A percentile compares a stretch with the other conserved stretches of the same genome.
These are phyloP conservation scores for Trichomonascaceae sp. DNA, from an alignment of 1,139 yeast species.

Conservation along the genomic window DNA sequence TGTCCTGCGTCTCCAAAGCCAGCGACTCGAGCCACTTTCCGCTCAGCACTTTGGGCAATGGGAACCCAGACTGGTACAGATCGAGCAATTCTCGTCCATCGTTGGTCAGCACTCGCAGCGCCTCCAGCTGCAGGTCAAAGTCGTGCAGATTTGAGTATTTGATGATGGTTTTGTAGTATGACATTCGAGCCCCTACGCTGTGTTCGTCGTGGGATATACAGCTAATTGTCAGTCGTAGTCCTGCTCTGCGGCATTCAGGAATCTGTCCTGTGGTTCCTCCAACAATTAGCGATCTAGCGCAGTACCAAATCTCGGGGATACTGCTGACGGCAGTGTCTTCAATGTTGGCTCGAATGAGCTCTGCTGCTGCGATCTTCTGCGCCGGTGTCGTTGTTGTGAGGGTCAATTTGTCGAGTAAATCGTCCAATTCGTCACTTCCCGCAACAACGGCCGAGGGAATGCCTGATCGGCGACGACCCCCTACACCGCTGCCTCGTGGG, in stretches of 20 bases:
- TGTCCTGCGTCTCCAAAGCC: conserved; percentile 21
- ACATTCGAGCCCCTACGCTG: conserved; percentile 33
- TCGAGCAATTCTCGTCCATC: conserved; percentile 52
- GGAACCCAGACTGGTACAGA: conserved; percentile 34
- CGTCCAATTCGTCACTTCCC: conserved; percentile 40
- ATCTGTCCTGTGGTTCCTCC: conserved; percentile 24
- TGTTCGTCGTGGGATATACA: conserved; percentile 46
- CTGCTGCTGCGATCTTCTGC: conserved; percentile 37
- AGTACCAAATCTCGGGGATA: conserved; percentile 66
- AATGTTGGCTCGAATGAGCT: conserved; percentile 37
- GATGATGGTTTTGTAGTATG: conserved; percentile 49
- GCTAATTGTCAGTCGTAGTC: conserved; percentile 38
- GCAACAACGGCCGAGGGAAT: conserved; percentile 50
- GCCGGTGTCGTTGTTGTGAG: conserved; percentile 20
- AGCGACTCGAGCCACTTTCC: conserved; percentile 24
- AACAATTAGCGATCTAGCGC: conserved; percentile 42
- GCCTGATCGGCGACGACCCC: conserved; percentile 33
- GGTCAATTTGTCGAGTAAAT: conserved; percentile 29
- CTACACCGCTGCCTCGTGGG: conserved; percentile 10
- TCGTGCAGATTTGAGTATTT: conserved; percentile 39
- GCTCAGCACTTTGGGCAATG: conserved; percentile 31
- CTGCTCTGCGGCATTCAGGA: conserved; percentile 37
- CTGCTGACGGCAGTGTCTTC: conserved; percentile 43
- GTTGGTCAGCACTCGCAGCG: conserved; percentile 41
- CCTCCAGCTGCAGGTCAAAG: conserved; percentile 40